Evolutionary conservation across 2,329 filamentous ascomycete genomes (phyloP).

Genomic region (Arthrobotrys sinensis): DNA sequence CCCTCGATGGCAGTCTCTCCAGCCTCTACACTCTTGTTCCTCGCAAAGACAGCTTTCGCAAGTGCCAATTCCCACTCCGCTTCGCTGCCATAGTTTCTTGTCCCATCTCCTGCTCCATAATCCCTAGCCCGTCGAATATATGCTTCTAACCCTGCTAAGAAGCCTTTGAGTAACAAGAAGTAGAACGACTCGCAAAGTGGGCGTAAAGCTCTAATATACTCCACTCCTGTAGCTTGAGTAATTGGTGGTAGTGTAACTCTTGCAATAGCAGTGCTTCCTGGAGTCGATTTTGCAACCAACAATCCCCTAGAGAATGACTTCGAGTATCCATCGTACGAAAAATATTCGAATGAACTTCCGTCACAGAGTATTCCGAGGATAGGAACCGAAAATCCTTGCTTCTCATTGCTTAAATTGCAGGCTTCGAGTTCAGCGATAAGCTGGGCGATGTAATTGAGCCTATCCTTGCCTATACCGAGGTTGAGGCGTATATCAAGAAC

Average conservation of each 20-base stretch:
- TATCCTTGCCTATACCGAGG: slow-evolving; percentile 52
- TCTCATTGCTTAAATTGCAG: slow-evolving; percentile 54
- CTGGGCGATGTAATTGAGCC: slow-evolving; percentile 52
- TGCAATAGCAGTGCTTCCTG: slow-evolving; percentile 51
- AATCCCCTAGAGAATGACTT: slow-evolving; percentile 51
- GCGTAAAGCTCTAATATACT: slow-evolving; percentile 50
- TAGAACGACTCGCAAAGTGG: slow-evolving; percentile 57
- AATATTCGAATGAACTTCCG: slow-evolving; percentile 56
- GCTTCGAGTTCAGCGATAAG: slow-evolving; percentile 55
- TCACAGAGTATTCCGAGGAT: slow-evolving; percentile 55
- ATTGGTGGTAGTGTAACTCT: slow-evolving; percentile 51
- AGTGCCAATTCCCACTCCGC: slow-evolving; percentile 53
- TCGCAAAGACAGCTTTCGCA: slow-evolving; percentile 52
- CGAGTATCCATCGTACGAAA: slow-evolving; percentile 56
- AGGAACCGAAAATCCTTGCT: slow-evolving; percentile 53
- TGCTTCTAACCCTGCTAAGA: slow-evolving; percentile 56
- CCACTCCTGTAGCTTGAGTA: slow-evolving; percentile 48
- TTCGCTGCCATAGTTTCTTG: slow-evolving; percentile 51
- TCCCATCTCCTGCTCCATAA: slow-evolving; percentile 49
- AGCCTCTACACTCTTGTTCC: slow-evolving; percentile 56
- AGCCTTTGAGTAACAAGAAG: slow-evolving; percentile 54
- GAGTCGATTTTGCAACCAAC: slow-evolving; percentile 46
- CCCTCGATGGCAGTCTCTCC: slow-evolving; percentile 49
- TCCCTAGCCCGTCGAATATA: slow-evolving; percentile 56
- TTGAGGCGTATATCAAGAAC: slow-evolving; percentile 52